Evolutionary conservation across 768 basidiomycete genomes (phyloP), one percentile per base, ranked within the genome.

Genomic region (Serendipita sp.): DNA sequence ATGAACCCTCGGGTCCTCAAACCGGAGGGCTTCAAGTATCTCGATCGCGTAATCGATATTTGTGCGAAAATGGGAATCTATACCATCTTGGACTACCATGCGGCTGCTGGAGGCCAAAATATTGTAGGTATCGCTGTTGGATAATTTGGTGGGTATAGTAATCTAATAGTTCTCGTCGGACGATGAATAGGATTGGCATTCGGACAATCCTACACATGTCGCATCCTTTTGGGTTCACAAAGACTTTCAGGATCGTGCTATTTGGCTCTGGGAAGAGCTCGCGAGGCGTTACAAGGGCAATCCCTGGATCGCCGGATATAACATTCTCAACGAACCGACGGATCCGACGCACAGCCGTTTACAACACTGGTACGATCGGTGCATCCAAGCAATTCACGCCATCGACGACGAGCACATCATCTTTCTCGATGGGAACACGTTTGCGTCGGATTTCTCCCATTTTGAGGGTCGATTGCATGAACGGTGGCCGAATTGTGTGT

Each of bases 341-440:
- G 89, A 90, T 69, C 74, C 82, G 16, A 75, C 81, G 53, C 86
- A 88, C 71, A 78, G 75, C 11, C 76, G 83, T 51, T 73, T 92
- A 61, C 68, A 89, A 65, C 70, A 65, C 4, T 89, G 85, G 74
- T 90, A 90, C 73, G 78, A 82, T 67, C 75, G 81, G 17, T 76
- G 88, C 26, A 79, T 89, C 72, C 74, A 74, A 20, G 85, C 84
- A 26, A 89, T 93, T 70, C 83, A 86, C 43, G 75, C 77, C 22
- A 73, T 84, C 61, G 90, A 92, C 72, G 73, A 78, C 1, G 72
- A 83, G 58, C 89, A 91, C 69, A 76, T 79, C 68, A 78, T 92
- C 67, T 91, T 86, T 78, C 79, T 87, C 71, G 90, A 90, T 71
- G 85, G 85, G 22, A 91, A 89, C 76, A 90, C 88, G 53, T 91